Base-by-base conservation (phyloP, 2,329 filamentous ascomycete genomes). In the Fusarium penzigii region DNA sequence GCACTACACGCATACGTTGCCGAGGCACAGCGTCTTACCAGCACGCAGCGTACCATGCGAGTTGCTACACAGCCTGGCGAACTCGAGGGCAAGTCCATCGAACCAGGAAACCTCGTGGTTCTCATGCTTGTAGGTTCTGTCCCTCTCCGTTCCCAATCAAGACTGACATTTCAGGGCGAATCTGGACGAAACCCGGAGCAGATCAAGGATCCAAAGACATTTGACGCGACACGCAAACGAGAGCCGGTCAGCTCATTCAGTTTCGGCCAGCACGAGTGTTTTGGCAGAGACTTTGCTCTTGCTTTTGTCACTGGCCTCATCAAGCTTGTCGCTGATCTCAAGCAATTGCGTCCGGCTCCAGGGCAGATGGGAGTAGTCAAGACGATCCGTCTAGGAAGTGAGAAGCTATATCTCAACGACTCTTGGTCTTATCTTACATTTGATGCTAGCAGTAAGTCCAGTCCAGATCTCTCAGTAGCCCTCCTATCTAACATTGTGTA, bases 201-300 rank as follows among this genome's bases (percentile, higher is more conserved):
- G 20, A 64, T 78, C 10, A 52, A 25, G 7, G 20, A 25, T 25
- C 68, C 16, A 60, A 74, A 17, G 65, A 75, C 1, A 59, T 79
- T 81, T 55, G 69, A 75, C 39, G 68, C 76, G 2, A 68, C 71
- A 20, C 74, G 78, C 49, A 68, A 73, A 52, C 60, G 58, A 4
- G 68, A 68, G 4, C 62, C 69, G 2, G 74, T 80, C 29, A 70
- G 73, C 2, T 67, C 76, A 17, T 79, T 74, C 53, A 75, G 75
- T 58, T 73, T 72, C 48, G 77, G 77, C 0, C 71, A 75, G 32
- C 78, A 81, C 61, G 70, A 75, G 29, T 81, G 78, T 51, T 29
- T 78, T 2, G 74, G 70, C 39, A 68, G 70, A 36, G 69, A 78
- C 5, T 57, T 78, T 1, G 70, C 74, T 0, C 66, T 73, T 12